Evolutionary conservation across 2,329 filamentous ascomycete species (phyloP).

Genomic region (Ustulina deusta): DNA sequence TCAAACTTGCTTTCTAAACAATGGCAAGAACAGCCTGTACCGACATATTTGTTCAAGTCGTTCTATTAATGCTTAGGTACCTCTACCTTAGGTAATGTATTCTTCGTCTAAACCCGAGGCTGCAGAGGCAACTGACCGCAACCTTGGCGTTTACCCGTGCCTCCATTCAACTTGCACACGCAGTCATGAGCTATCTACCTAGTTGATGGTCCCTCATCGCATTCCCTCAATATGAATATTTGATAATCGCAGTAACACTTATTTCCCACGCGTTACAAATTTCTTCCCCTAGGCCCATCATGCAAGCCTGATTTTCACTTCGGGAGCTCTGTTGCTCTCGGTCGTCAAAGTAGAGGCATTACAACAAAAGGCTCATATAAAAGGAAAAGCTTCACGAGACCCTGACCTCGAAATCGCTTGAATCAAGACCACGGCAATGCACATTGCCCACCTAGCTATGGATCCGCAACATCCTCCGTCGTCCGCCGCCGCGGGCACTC

Average conservation of each 20-base stretch:
- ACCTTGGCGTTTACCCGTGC: not conserved
- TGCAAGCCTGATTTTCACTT: not conserved
- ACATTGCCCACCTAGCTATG: conserved; percentile 31
- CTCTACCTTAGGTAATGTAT: not conserved
- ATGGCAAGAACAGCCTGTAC: conserved; percentile 5
- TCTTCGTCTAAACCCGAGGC: not conserved
- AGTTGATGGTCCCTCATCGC: conserved; percentile 6
- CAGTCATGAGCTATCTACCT: conserved; percentile 11
- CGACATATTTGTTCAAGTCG: not conserved
- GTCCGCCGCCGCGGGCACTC: not conserved
- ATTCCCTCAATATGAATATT: not conserved
- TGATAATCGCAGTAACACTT: not conserved
- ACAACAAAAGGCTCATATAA: not conserved
- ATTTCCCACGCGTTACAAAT: not conserved
- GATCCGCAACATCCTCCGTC: conserved; percentile 18
- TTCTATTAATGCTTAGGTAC: too few species aligned
- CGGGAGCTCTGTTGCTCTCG: not conserved
- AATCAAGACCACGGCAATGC: conserved; percentile 21
- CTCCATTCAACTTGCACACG: not conserved
- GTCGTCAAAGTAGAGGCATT: not conserved
- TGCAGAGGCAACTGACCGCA: not conserved
- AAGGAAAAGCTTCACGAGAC: not conserved
- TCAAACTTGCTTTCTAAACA: not conserved
- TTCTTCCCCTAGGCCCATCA: not conserved
- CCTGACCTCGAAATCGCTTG: conserved; percentile 3